Evolutionary conservation across 345 rosid genomes (phyloP), one percentile per base, ranked within the genome.

Genomic region (Excoecaria agallocha): DNA sequence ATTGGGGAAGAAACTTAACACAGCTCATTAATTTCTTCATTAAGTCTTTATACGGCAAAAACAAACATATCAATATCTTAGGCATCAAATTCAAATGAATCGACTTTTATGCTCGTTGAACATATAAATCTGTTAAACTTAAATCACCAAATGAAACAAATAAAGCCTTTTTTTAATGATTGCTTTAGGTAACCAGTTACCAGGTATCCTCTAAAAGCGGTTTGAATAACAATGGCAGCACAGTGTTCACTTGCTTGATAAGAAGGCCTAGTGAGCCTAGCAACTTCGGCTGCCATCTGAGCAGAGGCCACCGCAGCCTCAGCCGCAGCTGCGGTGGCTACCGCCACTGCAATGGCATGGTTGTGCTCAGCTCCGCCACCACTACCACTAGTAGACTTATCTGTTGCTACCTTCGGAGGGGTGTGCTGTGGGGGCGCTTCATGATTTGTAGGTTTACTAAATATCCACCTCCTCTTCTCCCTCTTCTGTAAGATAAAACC

Each of bases 131-230:
- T 41, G 30, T 30, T 0, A 30, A 30, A 30, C 30, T 30, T 30
- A 30, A 30, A 30, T 30, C 30, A 30, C 30, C 30, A 30, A 30
- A 30, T 30, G 30, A 30, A 30, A 30, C 30, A 30, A 30, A 30
- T 30, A 30, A 2, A 30, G 30, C 30, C 30, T 30, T 30, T 30
- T n/a, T 30, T 30, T 30, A 2, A 30, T 30, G 30, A 30, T 30
- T 30, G 2, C 30, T 30, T 2, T 2, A 30, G 30, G 1, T 30
- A 30, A 39, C 41, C 0, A 57, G 38, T 76, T 70, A 92, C 97
- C 85, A 92, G 75, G 79, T 92, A 90, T 70, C 95, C 95, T 84
- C 95, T 84, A 67, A 92, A 90, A 49, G 92, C 87, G 37, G 97
- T 92, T 71, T 92, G 97, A 48, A 92, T 89, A 22, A 85, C 83